Percentiles rank a stretch among this genome's conserved stretches.
phyloP scores from a whole-genome alignment of 805 yeast species.

The Myxozyma kluyveri region DNA sequence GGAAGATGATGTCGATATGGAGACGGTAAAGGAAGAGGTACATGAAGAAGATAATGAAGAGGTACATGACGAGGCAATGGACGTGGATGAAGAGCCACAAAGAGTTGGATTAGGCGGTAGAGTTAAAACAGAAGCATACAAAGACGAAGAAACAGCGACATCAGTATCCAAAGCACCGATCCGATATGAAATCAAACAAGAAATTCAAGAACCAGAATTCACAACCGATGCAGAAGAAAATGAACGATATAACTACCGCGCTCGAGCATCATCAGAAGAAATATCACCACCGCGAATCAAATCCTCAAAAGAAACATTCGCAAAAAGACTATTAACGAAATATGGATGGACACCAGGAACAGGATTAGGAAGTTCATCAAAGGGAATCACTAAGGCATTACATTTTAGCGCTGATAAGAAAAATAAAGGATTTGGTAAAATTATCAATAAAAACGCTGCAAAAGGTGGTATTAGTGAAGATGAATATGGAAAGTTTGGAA shows the following conservation, averaged over 20 bases:
- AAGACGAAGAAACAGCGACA: not conserved
- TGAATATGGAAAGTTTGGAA: constrained; percentile 18
- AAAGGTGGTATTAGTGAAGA: not conserved
- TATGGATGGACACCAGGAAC: constrained; percentile 31
- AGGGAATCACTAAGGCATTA: constrained; percentile 26
- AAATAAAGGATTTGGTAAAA: constrained; percentile 25
- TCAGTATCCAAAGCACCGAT: constrained; percentile 11
- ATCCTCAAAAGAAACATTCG: constrained; percentile 23
- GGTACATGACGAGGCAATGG: not conserved
- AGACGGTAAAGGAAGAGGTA: constrained; percentile 1
- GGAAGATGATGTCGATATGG: not conserved
- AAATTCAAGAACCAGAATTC: too few relatives aligned
- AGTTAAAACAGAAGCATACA: not conserved
- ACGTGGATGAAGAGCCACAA: not conserved
- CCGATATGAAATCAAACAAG: not conserved
- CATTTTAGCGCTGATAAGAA: constrained; percentile 25
- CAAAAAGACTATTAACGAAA: constrained; percentile 22
- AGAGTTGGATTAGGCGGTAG: not conserved
- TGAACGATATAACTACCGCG: too few relatives aligned
- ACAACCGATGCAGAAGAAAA: too few relatives aligned
- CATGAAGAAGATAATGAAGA: not conserved
- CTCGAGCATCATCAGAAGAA: not conserved
- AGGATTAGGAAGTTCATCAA: constrained; percentile 24
- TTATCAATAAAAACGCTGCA: constrained; percentile 33
- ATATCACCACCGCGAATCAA: constrained; percentile 1